Evolutionary conservation across 768 basidiomycete species (phyloP).

Genomic region (Collybia mongolica): DNA sequence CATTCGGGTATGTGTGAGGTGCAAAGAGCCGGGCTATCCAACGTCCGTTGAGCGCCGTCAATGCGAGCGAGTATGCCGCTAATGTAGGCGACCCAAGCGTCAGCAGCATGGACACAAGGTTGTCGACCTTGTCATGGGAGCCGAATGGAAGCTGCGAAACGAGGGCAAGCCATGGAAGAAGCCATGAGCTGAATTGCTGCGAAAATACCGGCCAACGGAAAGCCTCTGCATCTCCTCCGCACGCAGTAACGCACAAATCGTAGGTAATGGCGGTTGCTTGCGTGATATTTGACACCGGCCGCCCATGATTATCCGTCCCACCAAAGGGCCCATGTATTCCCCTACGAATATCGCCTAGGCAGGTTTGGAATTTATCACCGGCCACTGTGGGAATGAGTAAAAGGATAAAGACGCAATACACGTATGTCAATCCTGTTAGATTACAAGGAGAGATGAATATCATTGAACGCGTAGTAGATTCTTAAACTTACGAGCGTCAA

Average conservation of each 20-base stretch:
- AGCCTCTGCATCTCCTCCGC: slow-evolving; percentile 22
- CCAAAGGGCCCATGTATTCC: slow-evolving; percentile 15
- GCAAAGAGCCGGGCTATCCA: slow-evolving; percentile 36
- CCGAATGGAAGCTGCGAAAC: slow-evolving; percentile 52
- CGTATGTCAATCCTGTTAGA: too few relatives aligned
- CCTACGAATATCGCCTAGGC: slow-evolving; percentile 15
- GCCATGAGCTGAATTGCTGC: slow-evolving; percentile 42
- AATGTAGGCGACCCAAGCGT: slow-evolving; percentile 44
- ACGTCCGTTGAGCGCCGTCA: slow-evolving; percentile 42
- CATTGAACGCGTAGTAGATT: too few relatives aligned
- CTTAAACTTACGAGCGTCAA: too few relatives aligned
- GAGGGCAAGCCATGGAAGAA: slow-evolving; percentile 47
- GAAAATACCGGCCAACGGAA: slow-evolving; percentile 32
- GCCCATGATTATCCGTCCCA: slow-evolving; percentile 24
- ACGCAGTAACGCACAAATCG: slow-evolving; percentile 23
- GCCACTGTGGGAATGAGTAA: background rate
- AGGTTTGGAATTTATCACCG: slow-evolving; percentile 17
- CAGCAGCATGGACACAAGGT: slow-evolving; percentile 39
- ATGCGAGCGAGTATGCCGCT: slow-evolving; percentile 41
- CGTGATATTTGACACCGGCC: slow-evolving; percentile 16
- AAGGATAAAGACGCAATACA: background rate
- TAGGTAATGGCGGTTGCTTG: slow-evolving; percentile 28
- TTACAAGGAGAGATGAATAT: too few relatives aligned
- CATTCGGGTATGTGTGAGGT: slow-evolving; percentile 27
- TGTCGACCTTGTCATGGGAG: slow-evolving; percentile 34